A percentile compares a stretch with the other conserved stretches of the same genome.
Conservation (phyloP, 768 basidiomycete species). For the Serendipita vermifera region DNA sequence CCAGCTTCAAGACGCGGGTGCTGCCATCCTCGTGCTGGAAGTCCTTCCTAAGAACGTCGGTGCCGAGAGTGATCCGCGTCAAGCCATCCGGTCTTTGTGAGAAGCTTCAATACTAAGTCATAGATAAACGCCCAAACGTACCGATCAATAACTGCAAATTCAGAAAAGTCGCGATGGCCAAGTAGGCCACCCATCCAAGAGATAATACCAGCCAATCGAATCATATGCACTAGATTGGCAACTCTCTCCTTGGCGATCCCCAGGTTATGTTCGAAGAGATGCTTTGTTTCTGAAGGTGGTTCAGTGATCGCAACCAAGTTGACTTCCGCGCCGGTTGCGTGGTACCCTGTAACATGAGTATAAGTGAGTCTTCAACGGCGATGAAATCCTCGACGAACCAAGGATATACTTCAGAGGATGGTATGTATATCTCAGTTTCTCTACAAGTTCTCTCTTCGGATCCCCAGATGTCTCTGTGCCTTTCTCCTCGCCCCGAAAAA, state of each 20-base stretch:
- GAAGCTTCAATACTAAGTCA: not conserved
- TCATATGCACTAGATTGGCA: not conserved
- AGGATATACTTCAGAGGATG: constrained; percentile 20
- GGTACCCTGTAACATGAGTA: not conserved
- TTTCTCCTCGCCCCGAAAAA: constrained; percentile 22
- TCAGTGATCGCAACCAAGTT: not conserved
- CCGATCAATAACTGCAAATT: not conserved
- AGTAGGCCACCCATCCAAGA: not conserved
- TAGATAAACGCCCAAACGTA: not conserved
- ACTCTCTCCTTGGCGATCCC: not conserved
- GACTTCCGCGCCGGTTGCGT: not conserved
- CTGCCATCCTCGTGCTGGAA: not conserved
- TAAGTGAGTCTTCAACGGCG: too few species aligned
- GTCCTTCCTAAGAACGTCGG: not conserved
- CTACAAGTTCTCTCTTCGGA: constrained; percentile 18
- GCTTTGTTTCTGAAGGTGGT: constrained; percentile 10
- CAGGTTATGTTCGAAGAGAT: constrained; percentile 13
- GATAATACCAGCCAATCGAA: not conserved
- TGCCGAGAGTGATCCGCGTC: not conserved
- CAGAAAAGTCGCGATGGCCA: not conserved
- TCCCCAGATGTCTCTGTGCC: constrained; percentile 12
- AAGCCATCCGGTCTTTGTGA: not conserved
- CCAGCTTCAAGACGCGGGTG: not conserved
- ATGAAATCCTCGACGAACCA: constrained; percentile 14
- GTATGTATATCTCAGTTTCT: constrained; percentile 19